A percentile compares a stretch with the other conserved stretches of the same genome.
phyloP scores from a whole-genome alignment of 495 filamentous ascomycete genomes.

The Podospora bellae-mahoneyi region DNA sequence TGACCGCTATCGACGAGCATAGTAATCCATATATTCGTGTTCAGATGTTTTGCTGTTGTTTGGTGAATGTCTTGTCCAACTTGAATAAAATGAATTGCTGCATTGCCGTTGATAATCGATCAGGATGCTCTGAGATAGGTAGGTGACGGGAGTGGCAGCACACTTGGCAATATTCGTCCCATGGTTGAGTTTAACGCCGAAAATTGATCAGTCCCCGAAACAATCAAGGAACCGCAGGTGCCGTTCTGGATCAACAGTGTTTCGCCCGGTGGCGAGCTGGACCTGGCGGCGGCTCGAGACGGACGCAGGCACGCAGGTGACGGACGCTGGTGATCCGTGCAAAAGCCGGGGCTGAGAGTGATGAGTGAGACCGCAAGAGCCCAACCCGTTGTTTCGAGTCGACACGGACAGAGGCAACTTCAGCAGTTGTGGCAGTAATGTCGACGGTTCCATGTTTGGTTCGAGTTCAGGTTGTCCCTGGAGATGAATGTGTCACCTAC shows the following conservation, averaged over 20 bases:
- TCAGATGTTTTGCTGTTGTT: background rate
- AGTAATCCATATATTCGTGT: too few relatives aligned
- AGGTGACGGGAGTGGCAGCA: background rate
- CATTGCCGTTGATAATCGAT: background rate
- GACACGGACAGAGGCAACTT: background rate
- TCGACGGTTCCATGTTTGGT: background rate
- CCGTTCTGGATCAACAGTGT: constrained; percentile 6
- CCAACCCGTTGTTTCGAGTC: constrained; percentile 3
- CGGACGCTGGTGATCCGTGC: constrained; percentile 17
- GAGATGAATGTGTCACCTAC: background rate
- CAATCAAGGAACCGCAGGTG: background rate
- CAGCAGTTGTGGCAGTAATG: background rate
- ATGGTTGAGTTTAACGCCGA: background rate
- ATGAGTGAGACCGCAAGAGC: background rate
- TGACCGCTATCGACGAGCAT: too few relatives aligned
- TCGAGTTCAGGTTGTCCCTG: background rate
- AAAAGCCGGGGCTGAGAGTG: background rate
- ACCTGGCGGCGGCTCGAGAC: background rate
- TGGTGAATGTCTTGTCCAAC: background rate
- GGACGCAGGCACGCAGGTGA: background rate
- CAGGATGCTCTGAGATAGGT: background rate
- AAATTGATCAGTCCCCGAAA: too few relatives aligned
- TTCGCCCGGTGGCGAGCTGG: background rate
- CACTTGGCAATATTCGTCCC: background rate
- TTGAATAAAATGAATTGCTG: background rate